Evolutionary conservation across 2,329 filamentous ascomycete genomes (phyloP), one percentile per base, ranked within the genome.

Genomic region (Cladosporium velox): DNA sequence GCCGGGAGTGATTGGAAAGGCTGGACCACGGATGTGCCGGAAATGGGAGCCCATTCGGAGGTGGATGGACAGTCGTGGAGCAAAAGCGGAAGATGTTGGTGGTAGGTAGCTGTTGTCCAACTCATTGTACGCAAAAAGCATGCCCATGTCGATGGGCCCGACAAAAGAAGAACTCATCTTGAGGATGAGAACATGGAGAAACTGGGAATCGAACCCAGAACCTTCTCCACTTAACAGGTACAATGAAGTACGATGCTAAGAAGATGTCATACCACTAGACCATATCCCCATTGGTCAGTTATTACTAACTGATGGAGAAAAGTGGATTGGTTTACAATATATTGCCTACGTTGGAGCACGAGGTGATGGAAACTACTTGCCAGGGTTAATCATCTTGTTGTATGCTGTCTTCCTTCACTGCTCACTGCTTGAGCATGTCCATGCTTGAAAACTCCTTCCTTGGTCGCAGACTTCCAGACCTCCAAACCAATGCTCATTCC

Each of bases 11-110:
- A 65, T 72, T 67, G 64, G 49, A 55, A 8, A 67, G 69, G 4
- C 51, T 68, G 21, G 62, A 59, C 2, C 38, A 61, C 41, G 67
- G 67, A 44, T 72, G 67, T 64, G 70, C 70, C 62, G 67, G 18
- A 57, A 57, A 11, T 41, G 34, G 58, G 58, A 44, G 10, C 52
- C 52, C 30, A 57, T 57, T 32, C 52, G 52, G 2, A 57, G 4
- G 30, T 57, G 52, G 52, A 57, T 57, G 52, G 52, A 57, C n/a
- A n/a, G n/a, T 6, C 52, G 52, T 47, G 41, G 8, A 47, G 24
- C 26, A n/a, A n/a, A 10, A 28, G 10, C 12, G 49, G 18, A 30
- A 18, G 41, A 10, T 2, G 7, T 12, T 4, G n/a, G n/a, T 11
- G 8, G 3, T 47, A 47, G n/a, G 4, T 47, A 47, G 41, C 18